Percentiles rank a stretch among this genome's conserved stretches.
Conservation (phyloP, 768 basidiomycete species). For the Pulveroboletus sp. region DNA sequence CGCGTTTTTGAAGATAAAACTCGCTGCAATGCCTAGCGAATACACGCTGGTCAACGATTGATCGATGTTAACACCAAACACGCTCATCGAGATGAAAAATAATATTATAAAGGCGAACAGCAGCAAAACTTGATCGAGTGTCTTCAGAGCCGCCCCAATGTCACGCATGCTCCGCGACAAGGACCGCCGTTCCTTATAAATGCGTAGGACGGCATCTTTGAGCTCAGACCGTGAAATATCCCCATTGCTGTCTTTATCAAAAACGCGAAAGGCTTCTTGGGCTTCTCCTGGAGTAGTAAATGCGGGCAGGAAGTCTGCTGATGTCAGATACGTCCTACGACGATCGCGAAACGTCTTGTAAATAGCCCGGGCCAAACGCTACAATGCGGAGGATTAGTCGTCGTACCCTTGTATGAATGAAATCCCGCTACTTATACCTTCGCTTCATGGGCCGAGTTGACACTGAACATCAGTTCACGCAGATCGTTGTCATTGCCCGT, state of each 20-base stretch:
- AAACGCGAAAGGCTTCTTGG: constrained; percentile 65
- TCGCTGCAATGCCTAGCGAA: constrained; percentile 64
- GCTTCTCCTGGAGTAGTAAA: constrained; percentile 55
- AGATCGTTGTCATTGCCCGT: constrained; percentile 43
- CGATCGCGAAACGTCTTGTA: constrained; percentile 57
- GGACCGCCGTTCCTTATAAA: constrained; percentile 77
- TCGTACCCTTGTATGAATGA: background rate
- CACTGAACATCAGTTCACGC: constrained; percentile 45
- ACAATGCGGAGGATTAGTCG: background rate
- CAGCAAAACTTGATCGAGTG: constrained; percentile 59
- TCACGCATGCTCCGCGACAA: constrained; percentile 75
- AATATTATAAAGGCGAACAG: constrained; percentile 58
- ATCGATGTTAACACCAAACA: constrained; percentile 66
- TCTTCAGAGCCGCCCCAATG: constrained; percentile 60
- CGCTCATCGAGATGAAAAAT: constrained; percentile 68
- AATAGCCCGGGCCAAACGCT: constrained; percentile 65
- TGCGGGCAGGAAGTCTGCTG: constrained; percentile 68
- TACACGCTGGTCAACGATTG: constrained; percentile 68
- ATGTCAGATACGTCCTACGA: constrained; percentile 53
- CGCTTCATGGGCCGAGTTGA: constrained; percentile 58
- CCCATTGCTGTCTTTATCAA: constrained; percentile 73
- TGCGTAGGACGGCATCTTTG: constrained; percentile 59
- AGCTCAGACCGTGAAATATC: constrained; percentile 75
- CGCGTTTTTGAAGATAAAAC: constrained; percentile 76
- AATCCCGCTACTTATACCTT: constrained; percentile 39